Conservation (phyloP, 805 yeast genomes). For the Yamadazyma sp. region DNA sequence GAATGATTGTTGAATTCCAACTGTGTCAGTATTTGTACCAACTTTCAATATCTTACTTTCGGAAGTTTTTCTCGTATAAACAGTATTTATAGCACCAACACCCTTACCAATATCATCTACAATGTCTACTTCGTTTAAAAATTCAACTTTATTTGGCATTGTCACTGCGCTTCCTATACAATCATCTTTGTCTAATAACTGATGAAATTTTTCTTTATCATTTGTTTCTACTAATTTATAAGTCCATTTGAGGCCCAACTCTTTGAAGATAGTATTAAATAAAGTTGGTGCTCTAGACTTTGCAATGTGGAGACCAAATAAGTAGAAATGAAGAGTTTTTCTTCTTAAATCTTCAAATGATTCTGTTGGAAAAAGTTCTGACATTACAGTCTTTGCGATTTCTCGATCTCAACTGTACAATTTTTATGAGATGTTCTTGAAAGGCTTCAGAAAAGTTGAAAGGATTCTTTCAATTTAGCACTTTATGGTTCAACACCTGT, state of each 20-base stretch:
- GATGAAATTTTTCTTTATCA: constrained; percentile 17
- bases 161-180: constrained; percentile 29
- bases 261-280: constrained; percentile 22
- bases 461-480: no score
- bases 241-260: constrained; percentile 20
- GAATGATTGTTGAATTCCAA: constrained; percentile 29
- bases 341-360: constrained; percentile 8
- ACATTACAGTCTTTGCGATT: no score
- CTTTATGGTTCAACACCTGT: no score
- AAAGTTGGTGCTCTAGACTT: constrained; percentile 27
- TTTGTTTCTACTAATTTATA: constrained; percentile 23
- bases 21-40: constrained; percentile 33
- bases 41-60: constrained; percentile 13
- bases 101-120: constrained; percentile 26
- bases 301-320: constrained; percentile 22
- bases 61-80: constrained; percentile 21
- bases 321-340: constrained; percentile 6
- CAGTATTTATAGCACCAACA: constrained; percentile 33
- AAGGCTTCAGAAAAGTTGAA: no score
- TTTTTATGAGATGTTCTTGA: no score
- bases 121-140: constrained; percentile 23
- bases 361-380: background rate
- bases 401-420: no score
- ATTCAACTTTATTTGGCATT: constrained; percentile 28
- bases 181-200: constrained; percentile 8